Conservation (phyloP, 2,329 filamentous ascomycete species). For the Sporothrix brunneoviolacea region DNA sequence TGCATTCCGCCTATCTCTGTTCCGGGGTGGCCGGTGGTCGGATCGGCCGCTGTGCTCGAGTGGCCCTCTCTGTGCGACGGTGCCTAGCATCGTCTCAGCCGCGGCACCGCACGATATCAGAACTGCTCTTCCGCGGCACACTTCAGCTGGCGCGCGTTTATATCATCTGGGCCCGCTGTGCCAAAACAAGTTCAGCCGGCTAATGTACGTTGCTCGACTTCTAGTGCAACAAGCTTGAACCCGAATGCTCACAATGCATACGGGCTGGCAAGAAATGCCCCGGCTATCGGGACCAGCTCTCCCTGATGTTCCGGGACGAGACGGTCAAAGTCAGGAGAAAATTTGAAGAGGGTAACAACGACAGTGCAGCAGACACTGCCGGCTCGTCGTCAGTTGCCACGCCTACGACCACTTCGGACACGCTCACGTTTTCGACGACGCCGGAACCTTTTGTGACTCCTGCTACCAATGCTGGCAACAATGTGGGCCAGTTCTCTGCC, state of each 20-base stretch:
- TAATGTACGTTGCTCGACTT: not conserved
- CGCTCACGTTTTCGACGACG: too few relatives aligned
- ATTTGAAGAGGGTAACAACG: slow-evolving; percentile 34
- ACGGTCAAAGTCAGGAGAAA: slow-evolving; percentile 56
- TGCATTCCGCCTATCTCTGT: too few relatives aligned
- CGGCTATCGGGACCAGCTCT: slow-evolving; percentile 58
- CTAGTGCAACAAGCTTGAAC: slow-evolving; percentile 54
- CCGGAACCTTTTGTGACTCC: not conserved
- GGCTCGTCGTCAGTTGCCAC: slow-evolving; percentile 3
- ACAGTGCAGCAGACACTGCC: not conserved
- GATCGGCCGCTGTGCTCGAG: too few relatives aligned
- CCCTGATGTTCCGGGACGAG: slow-evolving; percentile 61
- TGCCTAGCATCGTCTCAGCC: too few relatives aligned
- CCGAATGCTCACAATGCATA: slow-evolving; percentile 57
- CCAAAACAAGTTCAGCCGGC: not conserved
- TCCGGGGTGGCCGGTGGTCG: too few relatives aligned
- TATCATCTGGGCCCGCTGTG: too few relatives aligned
- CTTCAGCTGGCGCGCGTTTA: not conserved
- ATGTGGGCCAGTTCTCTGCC: not conserved
- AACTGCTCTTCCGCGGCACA: not conserved
- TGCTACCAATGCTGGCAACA: not conserved
- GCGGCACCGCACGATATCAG: too few relatives aligned
- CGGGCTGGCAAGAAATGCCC: slow-evolving; percentile 54
- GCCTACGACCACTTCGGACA: too few relatives aligned
- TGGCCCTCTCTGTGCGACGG: too few relatives aligned